phyloP scores from a whole-genome alignment of 2,329 filamentous ascomycete genomes.

The Alternaria triticimaculans region DNA sequence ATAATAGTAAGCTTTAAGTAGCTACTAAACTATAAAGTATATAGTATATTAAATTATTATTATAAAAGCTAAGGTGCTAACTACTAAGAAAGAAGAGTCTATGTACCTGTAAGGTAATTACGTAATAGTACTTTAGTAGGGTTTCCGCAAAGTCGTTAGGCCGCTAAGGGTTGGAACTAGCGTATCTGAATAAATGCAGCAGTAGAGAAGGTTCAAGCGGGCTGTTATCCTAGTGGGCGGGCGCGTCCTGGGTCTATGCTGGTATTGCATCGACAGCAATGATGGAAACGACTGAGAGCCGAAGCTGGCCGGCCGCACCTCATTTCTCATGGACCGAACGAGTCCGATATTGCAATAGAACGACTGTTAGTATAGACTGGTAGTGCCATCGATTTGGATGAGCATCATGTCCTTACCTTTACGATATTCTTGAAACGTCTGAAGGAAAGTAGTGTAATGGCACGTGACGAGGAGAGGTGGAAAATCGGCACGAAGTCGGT shows the following conservation, averaged over 20 bases:
- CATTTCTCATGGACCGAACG: background rate
- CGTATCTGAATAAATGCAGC: background rate
- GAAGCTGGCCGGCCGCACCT: background rate
- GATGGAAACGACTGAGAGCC: background rate
- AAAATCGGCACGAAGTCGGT: background rate
- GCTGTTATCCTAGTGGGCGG: background rate
- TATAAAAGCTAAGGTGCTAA: too few species aligned
- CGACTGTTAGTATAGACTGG: background rate
- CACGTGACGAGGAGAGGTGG: background rate
- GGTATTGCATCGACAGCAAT: background rate
- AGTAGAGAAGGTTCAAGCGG: background rate
- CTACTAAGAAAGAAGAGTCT: too few species aligned
- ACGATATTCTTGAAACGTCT: background rate
- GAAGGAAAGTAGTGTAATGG: background rate
- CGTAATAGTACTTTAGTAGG: background rate
- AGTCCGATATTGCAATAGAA: background rate
- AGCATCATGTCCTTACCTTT: background rate
- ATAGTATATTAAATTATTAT: too few species aligned
- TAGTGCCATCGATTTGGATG: background rate
- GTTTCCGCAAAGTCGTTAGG: background rate
- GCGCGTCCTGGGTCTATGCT: background rate
- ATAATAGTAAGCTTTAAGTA: too few species aligned
- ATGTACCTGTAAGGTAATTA: too few species aligned
- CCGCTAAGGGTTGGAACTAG: background rate
- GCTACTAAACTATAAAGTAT: too few species aligned